Conservation (phyloP, 139 green algal species). For the Gonium pectorale region DNA sequence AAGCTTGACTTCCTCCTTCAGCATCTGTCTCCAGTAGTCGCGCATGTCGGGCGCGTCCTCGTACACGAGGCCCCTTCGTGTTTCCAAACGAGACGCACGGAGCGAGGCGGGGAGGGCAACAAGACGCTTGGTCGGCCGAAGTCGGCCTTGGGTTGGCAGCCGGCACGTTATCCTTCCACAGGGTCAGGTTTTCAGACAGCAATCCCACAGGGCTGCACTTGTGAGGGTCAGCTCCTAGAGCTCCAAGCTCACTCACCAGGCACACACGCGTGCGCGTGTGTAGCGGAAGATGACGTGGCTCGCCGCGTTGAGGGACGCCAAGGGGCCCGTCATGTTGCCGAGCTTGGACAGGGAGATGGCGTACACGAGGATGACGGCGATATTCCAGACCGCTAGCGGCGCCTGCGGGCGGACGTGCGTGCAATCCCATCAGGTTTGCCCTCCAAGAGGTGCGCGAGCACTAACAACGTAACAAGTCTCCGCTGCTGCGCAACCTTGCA, state of each 20-base stretch:
- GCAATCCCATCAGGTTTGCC: not conserved
- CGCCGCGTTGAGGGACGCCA: slow-evolving; percentile 48
- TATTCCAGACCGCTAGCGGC: slow-evolving; percentile 3
- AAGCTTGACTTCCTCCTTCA: slow-evolving; percentile 5
- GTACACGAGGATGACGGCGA: slow-evolving; percentile 40
- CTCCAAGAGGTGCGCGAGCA: not conserved
- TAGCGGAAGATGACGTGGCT: slow-evolving; percentile 41
- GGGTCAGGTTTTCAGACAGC: too few species aligned
- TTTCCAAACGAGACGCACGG: too few species aligned
- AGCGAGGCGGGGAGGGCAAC: too few species aligned
- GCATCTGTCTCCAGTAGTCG: not conserved
- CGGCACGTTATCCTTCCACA: too few species aligned
- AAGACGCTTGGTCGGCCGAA: too few species aligned
- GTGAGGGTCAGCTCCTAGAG: not conserved
- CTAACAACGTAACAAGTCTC: too few species aligned
- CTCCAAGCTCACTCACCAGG: not conserved
- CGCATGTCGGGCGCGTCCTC: not conserved
- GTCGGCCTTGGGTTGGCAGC: too few species aligned
- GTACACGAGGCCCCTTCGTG: not conserved
- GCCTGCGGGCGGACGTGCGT: not conserved
- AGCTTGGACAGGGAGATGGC: slow-evolving; percentile 33
- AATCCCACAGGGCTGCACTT: not conserved
- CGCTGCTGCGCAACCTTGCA: too few species aligned
- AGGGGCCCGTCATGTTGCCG: slow-evolving; percentile 41
- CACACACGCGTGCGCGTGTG: not conserved